Conservation (phyloP, 352 stramenopile species). For the Aphanomyces euteiches region DNA sequence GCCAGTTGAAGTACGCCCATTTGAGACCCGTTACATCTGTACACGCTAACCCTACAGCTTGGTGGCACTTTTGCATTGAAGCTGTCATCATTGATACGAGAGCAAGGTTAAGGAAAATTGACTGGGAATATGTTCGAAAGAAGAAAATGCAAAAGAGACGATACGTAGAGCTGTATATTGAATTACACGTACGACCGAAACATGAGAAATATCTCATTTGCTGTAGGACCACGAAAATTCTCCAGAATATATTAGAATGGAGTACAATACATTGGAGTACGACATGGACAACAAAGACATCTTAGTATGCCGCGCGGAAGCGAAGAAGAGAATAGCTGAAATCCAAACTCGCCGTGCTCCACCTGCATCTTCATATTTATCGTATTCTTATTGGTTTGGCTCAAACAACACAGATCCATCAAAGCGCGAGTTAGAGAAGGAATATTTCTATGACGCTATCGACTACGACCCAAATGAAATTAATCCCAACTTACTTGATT, state of each 20-base stretch:
- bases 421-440: conserved; percentile 68
- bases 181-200: conserved; percentile 22
- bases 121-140: conserved; percentile 52
- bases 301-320: conserved; percentile 49
- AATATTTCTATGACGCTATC: conserved; percentile 74
- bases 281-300: conserved; percentile 67
- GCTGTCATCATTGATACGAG: conserved; percentile 68
- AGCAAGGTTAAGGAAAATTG: conserved; percentile 61
- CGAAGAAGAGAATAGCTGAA: conserved; percentile 44
- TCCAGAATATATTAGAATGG: conserved; percentile 28
- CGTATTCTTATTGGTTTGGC: conserved; percentile 67
- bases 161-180: conserved; percentile 65
- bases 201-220: not conserved
- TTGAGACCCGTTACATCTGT: conserved; percentile 54
- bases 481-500: conserved; percentile 32
- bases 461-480: conserved; percentile 58
- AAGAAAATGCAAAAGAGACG: conserved; percentile 39
- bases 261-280: conserved; percentile 68
- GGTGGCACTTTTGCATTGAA: conserved; percentile 77
- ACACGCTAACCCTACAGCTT: conserved; percentile 46
- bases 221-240: not conserved
- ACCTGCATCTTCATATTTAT: conserved; percentile 44
- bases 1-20: conserved; percentile 54
- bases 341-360: conserved; percentile 33
- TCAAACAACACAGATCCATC: not conserved